Conservation (phyloP, 805 yeast genomes). For the Wickerhamiella occidentalis region DNA sequence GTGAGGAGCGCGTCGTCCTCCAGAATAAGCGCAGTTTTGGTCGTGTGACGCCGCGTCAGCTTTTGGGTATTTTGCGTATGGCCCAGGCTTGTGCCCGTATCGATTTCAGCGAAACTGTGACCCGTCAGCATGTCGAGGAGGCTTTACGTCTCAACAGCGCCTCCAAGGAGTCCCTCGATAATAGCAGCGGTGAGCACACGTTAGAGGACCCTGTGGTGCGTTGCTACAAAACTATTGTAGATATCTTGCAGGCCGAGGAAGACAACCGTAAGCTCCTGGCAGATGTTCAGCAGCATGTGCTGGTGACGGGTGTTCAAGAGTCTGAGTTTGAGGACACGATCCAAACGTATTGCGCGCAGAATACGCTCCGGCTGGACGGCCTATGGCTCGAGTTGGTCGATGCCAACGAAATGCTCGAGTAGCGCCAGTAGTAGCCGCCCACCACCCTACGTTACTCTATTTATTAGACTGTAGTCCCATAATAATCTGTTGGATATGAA, state of each 20-base stretch:
- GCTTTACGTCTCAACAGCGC: conserved; percentile 78
- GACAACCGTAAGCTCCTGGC: conserved; percentile 4
- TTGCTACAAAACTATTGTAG: conserved; percentile 6
- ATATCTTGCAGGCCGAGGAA: background rate
- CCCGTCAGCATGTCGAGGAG: conserved; percentile 80
- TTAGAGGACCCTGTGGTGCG: conserved; percentile 4
- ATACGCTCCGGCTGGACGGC: conserved; percentile 3
- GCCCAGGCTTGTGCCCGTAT: conserved; percentile 90
- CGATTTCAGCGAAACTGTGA: conserved; percentile 63
- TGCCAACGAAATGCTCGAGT: background rate
- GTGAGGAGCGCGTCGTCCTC: conserved; percentile 65
- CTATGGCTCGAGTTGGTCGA: conserved; percentile 10
- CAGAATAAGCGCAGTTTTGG: conserved; percentile 51
- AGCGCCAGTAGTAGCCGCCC: background rate
- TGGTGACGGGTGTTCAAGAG: background rate
- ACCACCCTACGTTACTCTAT: too few species aligned
- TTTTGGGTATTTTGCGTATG: conserved; percentile 80
- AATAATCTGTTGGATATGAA: too few species aligned
- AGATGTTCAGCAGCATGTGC: conserved; percentile 2
- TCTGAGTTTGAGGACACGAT: conserved; percentile 2
- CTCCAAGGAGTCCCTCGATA: conserved; percentile 62
- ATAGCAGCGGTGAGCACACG: background rate
- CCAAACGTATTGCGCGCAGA: background rate
- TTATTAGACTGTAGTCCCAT: too few species aligned
- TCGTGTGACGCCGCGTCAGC: conserved; percentile 91